Base-by-base conservation (phyloP, 2,329 filamentous ascomycete genomes). In the Botryosphaeria dothidea region DNA sequence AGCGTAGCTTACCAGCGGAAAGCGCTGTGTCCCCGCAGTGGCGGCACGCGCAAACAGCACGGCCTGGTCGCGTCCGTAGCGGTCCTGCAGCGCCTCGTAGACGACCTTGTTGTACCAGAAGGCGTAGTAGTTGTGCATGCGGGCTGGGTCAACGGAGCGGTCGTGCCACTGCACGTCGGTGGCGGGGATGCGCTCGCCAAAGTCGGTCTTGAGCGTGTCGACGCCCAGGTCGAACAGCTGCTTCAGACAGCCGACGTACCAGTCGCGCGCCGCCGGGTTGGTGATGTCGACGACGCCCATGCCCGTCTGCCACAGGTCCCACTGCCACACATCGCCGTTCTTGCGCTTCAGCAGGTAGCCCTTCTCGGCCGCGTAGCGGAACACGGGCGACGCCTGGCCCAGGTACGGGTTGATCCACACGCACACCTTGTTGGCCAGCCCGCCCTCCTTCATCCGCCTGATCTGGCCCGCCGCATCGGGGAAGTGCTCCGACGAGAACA, bases 391-490 rank as follows among this genome's bases (percentile, higher is more conserved):
- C 36, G 88, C 86, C 75, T 92, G 89, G 0, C 85, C 89, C 34
- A 92, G 84, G 72, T 92, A 92, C 0, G 90, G 87, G 73, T 92
- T 92, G 66, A 91, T 91, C 90, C 90, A 92, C 19, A 91, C 88
- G 69, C 88, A 90, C 69, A 91, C 85, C 71, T 90, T 90, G 43
- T 75, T 78, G 21, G 77, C 73, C 2, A 91, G 80, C 0, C 86
- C 86, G 0, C 82, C 83, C 21, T 84, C 82, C 69, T 91, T 91
- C 66, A 92, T 79, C 1, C 88, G 83, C 7, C 81, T 73, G 66
- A 92, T 86, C 71, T 89, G 88, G 0, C 83, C 86, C 58, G 83
- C 82, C 1, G 90, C 87, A 68, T 92, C 88, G 0, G 89, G 88
- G 75, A 92, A 92, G 69, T 85, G 85, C 52, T 88, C 85, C 1